A percentile compares a stretch with the other conserved stretches of the same genome.
Conservation (phyloP, 1,284 basidiomycete species). For the Psilocybe mexicana region DNA sequence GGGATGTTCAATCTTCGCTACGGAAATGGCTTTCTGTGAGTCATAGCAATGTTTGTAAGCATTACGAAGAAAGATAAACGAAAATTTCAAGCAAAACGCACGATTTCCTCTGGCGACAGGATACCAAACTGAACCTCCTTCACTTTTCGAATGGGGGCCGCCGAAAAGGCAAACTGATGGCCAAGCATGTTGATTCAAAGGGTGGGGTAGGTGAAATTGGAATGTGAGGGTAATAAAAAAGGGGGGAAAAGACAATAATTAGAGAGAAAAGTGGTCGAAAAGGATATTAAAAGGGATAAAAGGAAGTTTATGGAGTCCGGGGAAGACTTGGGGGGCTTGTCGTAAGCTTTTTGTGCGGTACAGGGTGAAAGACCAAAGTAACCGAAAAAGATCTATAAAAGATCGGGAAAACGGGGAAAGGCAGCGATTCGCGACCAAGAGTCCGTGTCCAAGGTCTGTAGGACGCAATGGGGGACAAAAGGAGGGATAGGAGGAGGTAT, state of each 20-base stretch:
- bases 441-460: conserved; percentile 17
- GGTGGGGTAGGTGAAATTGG: conserved; percentile 19
- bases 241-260: conserved; percentile 24
- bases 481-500: conserved; percentile 19
- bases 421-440: conserved; percentile 24
- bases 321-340: conserved; percentile 22
- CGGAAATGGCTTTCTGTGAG: conserved; percentile 91
- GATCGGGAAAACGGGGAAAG: conserved; percentile 26
- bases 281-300: conserved; percentile 25
- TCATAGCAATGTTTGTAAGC: conserved; percentile 23
- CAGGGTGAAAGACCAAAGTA: conserved; percentile 23
- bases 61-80: conserved; percentile 8
- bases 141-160: conserved; percentile 91
- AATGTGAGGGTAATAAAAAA: conserved; percentile 15
- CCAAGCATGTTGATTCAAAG: conserved; percentile 61
- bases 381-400: conserved; percentile 28
- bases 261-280: conserved; percentile 30
- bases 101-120: conserved; percentile 99
- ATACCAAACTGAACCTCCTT: conserved; percentile 99
- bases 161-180: conserved; percentile 88
- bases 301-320: conserved; percentile 21
- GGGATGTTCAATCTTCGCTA: conserved; percentile 97
- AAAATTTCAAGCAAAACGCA: conserved; percentile 46
- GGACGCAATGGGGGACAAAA: conserved; percentile 21
- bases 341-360: conserved; percentile 24